Percentiles rank a stretch among this genome's conserved stretches.
These are phyloP conservation scores for Trypanosoma theileri DNA, from an alignment of 208 protist species.

Conservation along the genomic window DNA sequence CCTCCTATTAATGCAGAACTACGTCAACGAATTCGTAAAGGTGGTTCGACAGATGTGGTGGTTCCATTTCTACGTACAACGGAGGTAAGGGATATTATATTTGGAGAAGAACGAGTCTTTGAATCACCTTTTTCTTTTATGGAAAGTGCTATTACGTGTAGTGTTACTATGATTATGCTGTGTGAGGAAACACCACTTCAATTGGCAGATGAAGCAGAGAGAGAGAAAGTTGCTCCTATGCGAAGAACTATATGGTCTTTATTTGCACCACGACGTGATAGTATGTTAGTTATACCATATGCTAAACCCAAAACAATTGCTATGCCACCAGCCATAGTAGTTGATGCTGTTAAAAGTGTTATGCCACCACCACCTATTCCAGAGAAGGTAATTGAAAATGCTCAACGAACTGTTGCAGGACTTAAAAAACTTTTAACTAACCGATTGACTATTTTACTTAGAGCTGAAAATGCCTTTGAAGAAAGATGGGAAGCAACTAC, in stretches of 20 bases:
- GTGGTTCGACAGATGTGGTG: slow-evolving; percentile 13
- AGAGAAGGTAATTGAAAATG: slow-evolving; percentile 30
- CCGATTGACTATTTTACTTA: slow-evolving; percentile 49
- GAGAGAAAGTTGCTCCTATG: slow-evolving; percentile 6
- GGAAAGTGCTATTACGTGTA: slow-evolving; percentile 15
- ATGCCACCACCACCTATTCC: slow-evolving; percentile 30
- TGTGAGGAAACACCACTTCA: slow-evolving; percentile 64
- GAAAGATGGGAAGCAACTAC: slow-evolving; percentile 69
- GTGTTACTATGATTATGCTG: slow-evolving; percentile 39
- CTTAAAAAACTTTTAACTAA: slow-evolving; percentile 51
- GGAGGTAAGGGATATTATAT: slow-evolving; percentile 17
- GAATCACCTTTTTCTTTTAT: slow-evolving; percentile 31
- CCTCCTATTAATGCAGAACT: slow-evolving; percentile 23
- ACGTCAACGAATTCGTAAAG: slow-evolving; percentile 1
- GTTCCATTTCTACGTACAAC: slow-evolving; percentile 18
- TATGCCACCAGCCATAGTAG: slow-evolving; percentile 16
- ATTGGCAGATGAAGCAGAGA: slow-evolving; percentile 39
- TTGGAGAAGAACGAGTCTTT: slow-evolving; percentile 14
- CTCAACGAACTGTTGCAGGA: slow-evolving; percentile 23
- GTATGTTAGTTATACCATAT: not conserved
- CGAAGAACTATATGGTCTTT: slow-evolving; percentile 25
- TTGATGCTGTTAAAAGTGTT: slow-evolving; percentile 21
- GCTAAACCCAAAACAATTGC: slow-evolving; percentile 11
- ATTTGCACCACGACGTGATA: slow-evolving; percentile 14
- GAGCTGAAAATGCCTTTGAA: slow-evolving; percentile 64